Conservation (phyloP, 768 basidiomycete genomes). For the Boletus eberwhitei region DNA sequence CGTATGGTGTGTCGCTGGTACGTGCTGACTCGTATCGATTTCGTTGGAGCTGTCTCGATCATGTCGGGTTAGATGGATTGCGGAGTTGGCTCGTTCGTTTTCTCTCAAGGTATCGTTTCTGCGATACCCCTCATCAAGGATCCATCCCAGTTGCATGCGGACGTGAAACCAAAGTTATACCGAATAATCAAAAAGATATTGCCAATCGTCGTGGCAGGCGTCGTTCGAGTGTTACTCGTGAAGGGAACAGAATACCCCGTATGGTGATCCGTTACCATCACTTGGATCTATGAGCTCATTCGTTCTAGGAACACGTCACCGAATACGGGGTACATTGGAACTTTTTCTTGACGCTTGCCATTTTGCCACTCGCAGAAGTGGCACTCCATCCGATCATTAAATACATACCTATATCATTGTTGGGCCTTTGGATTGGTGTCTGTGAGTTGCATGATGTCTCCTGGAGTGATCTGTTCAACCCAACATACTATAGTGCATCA, state of each 20-base stretch:
- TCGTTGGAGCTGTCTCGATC: not conserved
- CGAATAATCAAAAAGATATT: slow-evolving; percentile 52
- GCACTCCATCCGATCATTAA: slow-evolving; percentile 64
- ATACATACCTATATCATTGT: slow-evolving; percentile 51
- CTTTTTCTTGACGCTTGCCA: slow-evolving; percentile 91
- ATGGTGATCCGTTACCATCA: slow-evolving; percentile 18
- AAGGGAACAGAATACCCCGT: slow-evolving; percentile 96
- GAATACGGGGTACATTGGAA: slow-evolving; percentile 99
- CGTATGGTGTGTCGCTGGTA: slow-evolving; percentile 92
- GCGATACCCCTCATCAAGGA: slow-evolving; percentile 75
- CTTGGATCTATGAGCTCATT: not conserved
- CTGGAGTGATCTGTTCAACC: not conserved
- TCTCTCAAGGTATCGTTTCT: slow-evolving; percentile 92
- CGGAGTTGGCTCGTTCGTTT: slow-evolving; percentile 96
- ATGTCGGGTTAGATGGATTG: slow-evolving; percentile 78
- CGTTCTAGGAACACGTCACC: slow-evolving; percentile 80
- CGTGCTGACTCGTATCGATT: slow-evolving; percentile 19
- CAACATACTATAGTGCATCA: slow-evolving; percentile 62
- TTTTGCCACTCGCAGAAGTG: slow-evolving; percentile 72
- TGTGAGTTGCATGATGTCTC: slow-evolving; percentile 37
- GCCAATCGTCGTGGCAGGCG: slow-evolving; percentile 69
- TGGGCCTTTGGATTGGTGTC: slow-evolving; percentile 60
- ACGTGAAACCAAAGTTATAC: slow-evolving; percentile 50
- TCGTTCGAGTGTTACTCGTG: slow-evolving; percentile 77
- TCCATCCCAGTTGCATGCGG: slow-evolving; percentile 47